Conservation (phyloP, 2,329 filamentous ascomycete species). For the Calonectria hongkongensis region DNA sequence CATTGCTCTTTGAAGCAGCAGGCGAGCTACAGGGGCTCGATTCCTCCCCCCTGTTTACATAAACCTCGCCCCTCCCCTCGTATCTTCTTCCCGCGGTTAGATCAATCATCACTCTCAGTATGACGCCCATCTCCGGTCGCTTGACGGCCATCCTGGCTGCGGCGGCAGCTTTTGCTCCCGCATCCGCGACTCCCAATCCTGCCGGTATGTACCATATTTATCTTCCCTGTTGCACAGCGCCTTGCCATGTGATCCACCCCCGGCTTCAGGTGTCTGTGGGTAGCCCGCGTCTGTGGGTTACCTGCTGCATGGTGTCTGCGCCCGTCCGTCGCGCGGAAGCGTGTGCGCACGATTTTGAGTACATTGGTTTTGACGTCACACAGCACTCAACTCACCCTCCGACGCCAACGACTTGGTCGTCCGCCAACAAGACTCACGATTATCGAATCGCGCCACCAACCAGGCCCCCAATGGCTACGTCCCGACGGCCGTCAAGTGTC, state of each 20-base stretch:
- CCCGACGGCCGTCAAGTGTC: constrained; percentile 81
- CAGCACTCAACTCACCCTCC: constrained; percentile 44
- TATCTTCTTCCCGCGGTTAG: neutral
- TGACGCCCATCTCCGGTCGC: constrained; percentile 50
- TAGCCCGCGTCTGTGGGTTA: neutral
- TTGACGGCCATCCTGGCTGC: constrained; percentile 54
- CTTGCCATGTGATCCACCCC: constrained; percentile 5
- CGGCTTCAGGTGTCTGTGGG: constrained; percentile 1
- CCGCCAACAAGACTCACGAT: constrained; percentile 35
- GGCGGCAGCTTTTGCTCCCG: constrained; percentile 46
- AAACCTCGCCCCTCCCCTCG: neutral
- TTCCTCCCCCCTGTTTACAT: constrained; percentile 26
- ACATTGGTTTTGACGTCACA: constrained; percentile 41
- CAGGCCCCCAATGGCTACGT: constrained; percentile 76
- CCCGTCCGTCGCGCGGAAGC: constrained; percentile 5
- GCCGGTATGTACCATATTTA: constrained; percentile 42
- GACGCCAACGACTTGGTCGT: constrained; percentile 42
- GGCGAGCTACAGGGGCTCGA: constrained; percentile 4
- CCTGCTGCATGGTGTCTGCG: constrained; percentile 6
- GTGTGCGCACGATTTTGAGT: constrained; percentile 23
- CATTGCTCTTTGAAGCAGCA: neutral
- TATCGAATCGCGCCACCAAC: constrained; percentile 55
- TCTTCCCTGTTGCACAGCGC: neutral
- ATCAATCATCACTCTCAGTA: constrained; percentile 34
- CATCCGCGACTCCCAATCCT: constrained; percentile 44